These are phyloP conservation scores for Jaminaea rosea DNA, from an alignment of 1,284 basidiomycete genomes.

Conservation along the genomic window DNA sequence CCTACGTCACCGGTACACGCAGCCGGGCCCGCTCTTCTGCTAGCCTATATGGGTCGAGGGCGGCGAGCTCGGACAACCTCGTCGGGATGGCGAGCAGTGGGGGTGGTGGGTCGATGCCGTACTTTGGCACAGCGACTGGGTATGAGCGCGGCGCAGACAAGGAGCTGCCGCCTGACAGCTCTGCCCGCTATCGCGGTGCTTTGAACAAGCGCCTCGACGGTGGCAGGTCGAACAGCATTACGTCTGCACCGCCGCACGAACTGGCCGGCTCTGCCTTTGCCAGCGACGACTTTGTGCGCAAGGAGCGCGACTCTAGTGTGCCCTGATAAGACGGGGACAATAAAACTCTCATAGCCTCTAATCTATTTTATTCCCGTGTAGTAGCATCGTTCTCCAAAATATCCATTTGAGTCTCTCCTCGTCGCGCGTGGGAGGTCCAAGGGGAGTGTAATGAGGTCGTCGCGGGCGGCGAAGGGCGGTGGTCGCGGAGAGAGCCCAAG, in stretches of 20 bases:
- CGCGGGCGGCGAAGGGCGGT: too few relatives aligned
- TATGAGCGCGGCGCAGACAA: constrained; percentile 2
- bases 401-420: too few relatives aligned
- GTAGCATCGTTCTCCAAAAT: too few relatives aligned
- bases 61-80: constrained; percentile 29
- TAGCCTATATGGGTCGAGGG: constrained; percentile 15
- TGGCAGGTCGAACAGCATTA: constrained; percentile 17
- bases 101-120: background rate
- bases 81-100: constrained; percentile 5
- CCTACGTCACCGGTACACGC: constrained; percentile 25
- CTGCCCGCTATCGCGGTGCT: constrained; percentile 25
- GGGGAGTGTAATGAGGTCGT: too few relatives aligned
- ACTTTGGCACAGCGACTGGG: background rate
- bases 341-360: too few relatives aligned
- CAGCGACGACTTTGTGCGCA: background rate
- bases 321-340: too few relatives aligned
- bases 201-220: constrained; percentile 19
- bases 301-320: too few relatives aligned
- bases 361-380: too few relatives aligned
- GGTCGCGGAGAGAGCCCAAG: too few relatives aligned
- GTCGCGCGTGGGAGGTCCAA: too few relatives aligned
- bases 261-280: background rate
- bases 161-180: constrained; percentile 27
- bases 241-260: constrained; percentile 17
- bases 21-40: constrained; percentile 29